Evolutionary conservation across 148 eudicot species (phyloP).

Genomic region (Limonium bicolor): DNA sequence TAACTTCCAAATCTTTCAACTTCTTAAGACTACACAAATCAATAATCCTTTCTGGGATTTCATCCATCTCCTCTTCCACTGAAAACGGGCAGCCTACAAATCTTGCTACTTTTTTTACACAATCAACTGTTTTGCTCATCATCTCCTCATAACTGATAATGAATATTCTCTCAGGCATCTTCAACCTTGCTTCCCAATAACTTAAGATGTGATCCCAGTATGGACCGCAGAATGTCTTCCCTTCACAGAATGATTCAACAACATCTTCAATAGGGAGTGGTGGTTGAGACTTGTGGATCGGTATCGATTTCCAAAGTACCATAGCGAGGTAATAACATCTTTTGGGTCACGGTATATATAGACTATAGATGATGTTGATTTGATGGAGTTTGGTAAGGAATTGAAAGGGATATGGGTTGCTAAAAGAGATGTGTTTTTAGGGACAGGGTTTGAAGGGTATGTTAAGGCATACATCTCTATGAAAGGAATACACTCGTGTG

Average conservation of each 20-base stretch:
- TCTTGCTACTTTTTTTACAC: conserved; percentile 14
- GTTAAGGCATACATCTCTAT: conserved; percentile 1
- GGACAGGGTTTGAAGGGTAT: background rate
- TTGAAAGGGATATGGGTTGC: conserved; percentile 8
- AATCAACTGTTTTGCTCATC: background rate
- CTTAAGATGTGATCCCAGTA: conserved; percentile 15
- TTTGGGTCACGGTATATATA: conserved; percentile 12
- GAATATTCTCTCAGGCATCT: conserved; percentile 16
- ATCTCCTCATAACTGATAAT: conserved; percentile 31
- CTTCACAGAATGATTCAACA: conserved; percentile 8
- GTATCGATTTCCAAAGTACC: too few species aligned
- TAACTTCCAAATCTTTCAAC: conserved; percentile 29
- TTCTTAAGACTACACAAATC: conserved; percentile 23
- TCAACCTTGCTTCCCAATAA: conserved; percentile 11
- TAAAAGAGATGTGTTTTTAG: conserved; percentile 6
- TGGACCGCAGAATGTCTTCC: conserved; percentile 3
- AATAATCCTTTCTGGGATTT: conserved; percentile 16
- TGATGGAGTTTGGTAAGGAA: background rate
- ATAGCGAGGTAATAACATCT: conserved; percentile 8
- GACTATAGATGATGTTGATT: too few species aligned
- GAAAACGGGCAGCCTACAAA: conserved; percentile 25
- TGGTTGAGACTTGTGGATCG: background rate
- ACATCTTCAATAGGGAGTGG: conserved; percentile 6
- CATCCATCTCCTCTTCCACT: conserved; percentile 12
- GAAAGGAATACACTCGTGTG: conserved; percentile 10